Evolutionary conservation across 176 grass and related monocot species (phyloP).

Genomic region (bread wheat (Triticum aestivum)): IWGSC_CS_RefSeq_v2.1 NC_057802.1:160394626-160395125

Average conservation of each 20-base stretch:
- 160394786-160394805: neutral
- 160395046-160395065: too few relatives aligned
- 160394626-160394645: conserved; percentile 2
- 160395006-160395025: too few relatives aligned
- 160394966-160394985: too few relatives aligned
- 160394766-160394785: neutral
- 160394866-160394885: neutral
- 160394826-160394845: neutral
- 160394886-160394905: conserved; percentile 2
- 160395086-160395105: too few relatives aligned
- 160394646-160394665: conserved; percentile 3
- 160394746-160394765: neutral
- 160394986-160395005: too few relatives aligned
- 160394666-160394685: neutral
- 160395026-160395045: too few relatives aligned
- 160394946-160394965: too few relatives aligned
- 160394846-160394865: neutral
- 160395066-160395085: too few relatives aligned
- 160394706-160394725: neutral
- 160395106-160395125: too few relatives aligned
- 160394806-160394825: neutral
- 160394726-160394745: neutral
- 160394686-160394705: neutral
- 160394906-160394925: neutral
- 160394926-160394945: too few relatives aligned